Percentiles rank a stretch among this genome's conserved stretches.
These are phyloP conservation scores for Fusarium sp. DNA, from an alignment of 2,329 filamentous ascomycete genomes.

Conservation along the genomic window DNA sequence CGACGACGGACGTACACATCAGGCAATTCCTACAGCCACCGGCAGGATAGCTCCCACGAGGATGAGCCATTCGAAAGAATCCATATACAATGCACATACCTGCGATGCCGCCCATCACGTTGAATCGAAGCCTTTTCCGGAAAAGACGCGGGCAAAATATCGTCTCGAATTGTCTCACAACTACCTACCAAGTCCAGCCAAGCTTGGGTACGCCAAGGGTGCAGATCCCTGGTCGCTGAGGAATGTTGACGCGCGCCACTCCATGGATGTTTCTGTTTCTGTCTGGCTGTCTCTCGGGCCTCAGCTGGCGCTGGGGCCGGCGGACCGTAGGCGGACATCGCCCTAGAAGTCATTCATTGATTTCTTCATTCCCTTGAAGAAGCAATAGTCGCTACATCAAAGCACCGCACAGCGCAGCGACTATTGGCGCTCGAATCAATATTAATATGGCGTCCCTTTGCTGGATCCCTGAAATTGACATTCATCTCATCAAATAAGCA, in stretches of 20 bases:
- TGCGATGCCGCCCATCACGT: constrained; percentile 25
- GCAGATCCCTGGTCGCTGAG: constrained; percentile 31
- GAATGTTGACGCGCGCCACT: constrained; percentile 33
- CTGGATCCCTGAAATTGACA: constrained; percentile 7
- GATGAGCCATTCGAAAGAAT: constrained; percentile 3
- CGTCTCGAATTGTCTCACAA: constrained; percentile 28
- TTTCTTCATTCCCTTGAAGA: not conserved
- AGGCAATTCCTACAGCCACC: constrained; percentile 26
- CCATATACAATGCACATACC: constrained; percentile 17
- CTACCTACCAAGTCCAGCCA: constrained; percentile 27
- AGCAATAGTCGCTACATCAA: constrained; percentile 11
- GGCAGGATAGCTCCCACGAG: constrained; percentile 6
- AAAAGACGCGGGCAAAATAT: constrained; percentile 15
- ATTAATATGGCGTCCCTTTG: not conserved
- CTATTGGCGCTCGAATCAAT: not conserved
- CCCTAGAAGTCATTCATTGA: constrained; percentile 1
- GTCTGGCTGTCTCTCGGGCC: constrained; percentile 14
- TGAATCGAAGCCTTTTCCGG: constrained; percentile 27
- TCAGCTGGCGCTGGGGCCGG: not conserved
- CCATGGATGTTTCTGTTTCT: constrained; percentile 18
- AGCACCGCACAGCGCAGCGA: not conserved
- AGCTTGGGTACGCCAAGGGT: constrained; percentile 29
- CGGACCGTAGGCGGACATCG: not conserved
- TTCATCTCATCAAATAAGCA: constrained; percentile 4
- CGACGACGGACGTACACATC: constrained; percentile 24